These are phyloP conservation scores for Rosellinia necatrix DNA, from an alignment of 2,329 filamentous ascomycete genomes.

Conservation along the genomic window DNA sequence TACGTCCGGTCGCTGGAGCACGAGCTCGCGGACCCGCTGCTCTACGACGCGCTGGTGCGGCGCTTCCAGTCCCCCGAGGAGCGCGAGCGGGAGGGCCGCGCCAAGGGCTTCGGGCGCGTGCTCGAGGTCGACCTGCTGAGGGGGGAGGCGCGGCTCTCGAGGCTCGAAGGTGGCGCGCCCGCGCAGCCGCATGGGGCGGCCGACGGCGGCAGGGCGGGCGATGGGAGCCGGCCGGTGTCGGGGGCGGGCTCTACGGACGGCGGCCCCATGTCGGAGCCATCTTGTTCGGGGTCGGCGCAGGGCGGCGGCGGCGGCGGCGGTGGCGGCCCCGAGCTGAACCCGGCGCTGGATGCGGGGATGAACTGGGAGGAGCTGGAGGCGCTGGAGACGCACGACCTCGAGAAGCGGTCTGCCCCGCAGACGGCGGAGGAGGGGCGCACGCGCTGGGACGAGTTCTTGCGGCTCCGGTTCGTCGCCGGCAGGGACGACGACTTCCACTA, in stretches of 20 bases:
- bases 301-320: neutral
- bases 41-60: conserved; percentile 81
- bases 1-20: conserved; percentile 68
- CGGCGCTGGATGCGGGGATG: conserved; percentile 1
- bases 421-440: conserved; percentile 69
- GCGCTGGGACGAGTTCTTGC: conserved; percentile 75
- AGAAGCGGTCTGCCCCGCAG: conserved; percentile 31
- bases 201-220: neutral
- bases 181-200: no score
- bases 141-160: conserved; percentile 74
- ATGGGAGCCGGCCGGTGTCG: neutral
- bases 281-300: conserved; percentile 3
- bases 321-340: neutral
- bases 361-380: conserved; percentile 37
- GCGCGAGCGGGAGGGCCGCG: conserved; percentile 71
- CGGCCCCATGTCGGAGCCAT: neutral
- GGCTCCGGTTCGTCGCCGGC: conserved; percentile 74
- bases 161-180: conserved; percentile 44
- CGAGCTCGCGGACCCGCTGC: conserved; percentile 71
- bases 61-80: conserved; percentile 76
- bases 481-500: conserved; percentile 83
- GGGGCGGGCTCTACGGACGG: neutral
- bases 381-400: conserved; percentile 16
- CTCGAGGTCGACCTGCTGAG: conserved; percentile 78
- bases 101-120: conserved; percentile 77